A percentile compares a stretch with the other conserved stretches of the same genome.
Evolutionary conservation across 768 basidiomycete genomes (phyloP).

Genomic region (Cubamyces sp.): DNA sequence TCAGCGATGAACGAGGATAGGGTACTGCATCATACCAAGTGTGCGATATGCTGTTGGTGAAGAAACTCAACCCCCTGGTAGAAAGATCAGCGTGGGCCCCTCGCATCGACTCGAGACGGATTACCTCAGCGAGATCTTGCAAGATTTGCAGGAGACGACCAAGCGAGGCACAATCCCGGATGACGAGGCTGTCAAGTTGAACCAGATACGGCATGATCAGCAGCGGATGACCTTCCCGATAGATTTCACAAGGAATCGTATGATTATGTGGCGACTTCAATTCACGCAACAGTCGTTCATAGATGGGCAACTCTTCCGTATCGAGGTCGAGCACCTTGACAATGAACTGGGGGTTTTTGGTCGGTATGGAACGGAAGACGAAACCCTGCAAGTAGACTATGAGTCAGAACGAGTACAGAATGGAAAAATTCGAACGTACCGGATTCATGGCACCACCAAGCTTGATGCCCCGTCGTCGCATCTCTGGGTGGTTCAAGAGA

Average conservation of each 20-base stretch:
- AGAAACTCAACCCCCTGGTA: conserved; percentile 2
- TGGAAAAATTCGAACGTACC: no score
- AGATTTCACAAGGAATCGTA: not conserved
- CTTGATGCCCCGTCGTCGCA: not conserved
- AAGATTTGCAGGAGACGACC: not conserved
- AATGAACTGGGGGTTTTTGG: not conserved
- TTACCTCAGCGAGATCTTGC: not conserved
- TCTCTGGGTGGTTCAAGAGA: not conserved
- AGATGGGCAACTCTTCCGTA: not conserved
- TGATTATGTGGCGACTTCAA: not conserved
- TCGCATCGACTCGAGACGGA: no score
- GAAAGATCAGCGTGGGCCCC: no score
- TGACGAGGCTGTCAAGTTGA: not conserved
- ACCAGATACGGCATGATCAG: not conserved
- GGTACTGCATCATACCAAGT: no score
- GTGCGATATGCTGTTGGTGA: not conserved
- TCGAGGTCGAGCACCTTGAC: not conserved
- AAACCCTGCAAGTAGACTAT: not conserved
- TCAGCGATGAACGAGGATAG: no score
- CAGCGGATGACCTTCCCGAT: not conserved
- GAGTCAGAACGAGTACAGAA: no score
- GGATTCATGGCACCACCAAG: no score
- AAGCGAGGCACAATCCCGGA: not conserved
- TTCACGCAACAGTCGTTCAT: not conserved
- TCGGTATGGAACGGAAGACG: not conserved